These are phyloP conservation scores for Serendipita sp. DNA, from an alignment of 1,284 basidiomycete species.

Conservation along the genomic window DNA sequence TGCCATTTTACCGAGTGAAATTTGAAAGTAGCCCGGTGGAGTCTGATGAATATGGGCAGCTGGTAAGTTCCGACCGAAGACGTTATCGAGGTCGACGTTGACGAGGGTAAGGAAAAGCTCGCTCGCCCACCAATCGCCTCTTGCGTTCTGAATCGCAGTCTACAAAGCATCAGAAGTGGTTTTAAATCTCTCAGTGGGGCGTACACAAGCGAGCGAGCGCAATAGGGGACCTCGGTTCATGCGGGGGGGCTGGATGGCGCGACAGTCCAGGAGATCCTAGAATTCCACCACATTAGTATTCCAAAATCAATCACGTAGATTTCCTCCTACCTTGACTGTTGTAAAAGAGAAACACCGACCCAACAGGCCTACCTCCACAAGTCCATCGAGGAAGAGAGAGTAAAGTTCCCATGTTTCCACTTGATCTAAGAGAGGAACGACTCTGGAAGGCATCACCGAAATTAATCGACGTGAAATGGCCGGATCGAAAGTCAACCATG, in stretches of 20 bases:
- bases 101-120: constrained; percentile 17
- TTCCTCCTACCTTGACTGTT: constrained; percentile 44
- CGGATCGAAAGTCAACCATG: constrained; percentile 50
- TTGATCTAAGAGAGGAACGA: constrained; percentile 37
- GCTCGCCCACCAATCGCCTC: constrained; percentile 42
- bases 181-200: background rate
- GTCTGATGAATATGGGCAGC: background rate
- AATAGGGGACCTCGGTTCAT: constrained; percentile 36
- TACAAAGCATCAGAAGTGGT: constrained; percentile 22
- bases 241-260: constrained; percentile 30
- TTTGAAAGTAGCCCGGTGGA: constrained; percentile 9
- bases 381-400: constrained; percentile 36
- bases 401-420: constrained; percentile 40
- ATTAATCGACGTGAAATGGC: constrained; percentile 54
- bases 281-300: no score
- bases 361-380: constrained; percentile 38
- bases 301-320: no score
- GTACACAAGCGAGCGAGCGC: constrained; percentile 24
- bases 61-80: background rate
- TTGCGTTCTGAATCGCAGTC: constrained; percentile 27
- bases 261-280: constrained; percentile 38
- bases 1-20: constrained; percentile 31
- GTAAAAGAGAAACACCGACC: constrained; percentile 30
- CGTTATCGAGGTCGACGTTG: constrained; percentile 2
- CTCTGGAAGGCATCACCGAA: constrained; percentile 58